A percentile compares a stretch with the other conserved stretches of the same genome.
These are phyloP conservation scores for Lichtheimia hyalospora DNA, from an alignment of 371 early-diverging fungal genomes.

Conservation along the genomic window DNA sequence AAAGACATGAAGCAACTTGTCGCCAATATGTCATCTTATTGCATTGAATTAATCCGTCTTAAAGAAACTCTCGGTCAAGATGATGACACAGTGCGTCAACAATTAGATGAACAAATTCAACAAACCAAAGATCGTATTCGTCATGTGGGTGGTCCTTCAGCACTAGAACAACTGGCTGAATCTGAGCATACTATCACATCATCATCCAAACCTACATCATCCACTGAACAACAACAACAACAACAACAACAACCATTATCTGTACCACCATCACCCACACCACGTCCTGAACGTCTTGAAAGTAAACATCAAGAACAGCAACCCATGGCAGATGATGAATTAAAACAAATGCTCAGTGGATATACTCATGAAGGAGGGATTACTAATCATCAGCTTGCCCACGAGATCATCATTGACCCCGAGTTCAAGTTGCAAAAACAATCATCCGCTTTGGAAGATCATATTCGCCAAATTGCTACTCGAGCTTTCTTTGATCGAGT, in stretches of 20 bases:
- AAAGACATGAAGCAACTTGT: constrained; percentile 63
- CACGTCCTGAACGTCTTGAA: constrained; percentile 12
- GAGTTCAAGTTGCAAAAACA: constrained; percentile 59
- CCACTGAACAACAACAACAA: constrained; percentile 8
- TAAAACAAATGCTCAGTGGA: constrained; percentile 24
- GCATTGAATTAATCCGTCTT: constrained; percentile 65
- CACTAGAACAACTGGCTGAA: constrained; percentile 19
- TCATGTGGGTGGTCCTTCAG: constrained; percentile 26
- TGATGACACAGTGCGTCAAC: constrained; percentile 52
- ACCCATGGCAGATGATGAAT: constrained; percentile 18
- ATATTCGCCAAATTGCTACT: constrained; percentile 53
- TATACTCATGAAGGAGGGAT: constrained; percentile 21
- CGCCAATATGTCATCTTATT: constrained; percentile 65
- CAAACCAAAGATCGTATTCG: constrained; percentile 29
- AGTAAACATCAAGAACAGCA: neutral
- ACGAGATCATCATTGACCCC: constrained; percentile 78
- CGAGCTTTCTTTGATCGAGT: constrained; percentile 68
- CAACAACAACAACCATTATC: constrained; percentile 1
- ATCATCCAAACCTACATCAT: neutral
- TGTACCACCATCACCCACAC: constrained; percentile 24
- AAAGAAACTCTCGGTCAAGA: constrained; percentile 64
- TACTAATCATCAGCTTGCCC: constrained; percentile 72
- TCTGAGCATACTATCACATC: constrained; percentile 22
- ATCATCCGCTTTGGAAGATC: constrained; percentile 45
- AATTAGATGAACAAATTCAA: constrained; percentile 53